A percentile compares a stretch with the other conserved stretches of the same genome.
Evolutionary conservation across 805 yeast genomes (phyloP).

Genomic region (Zygotorulaspora sp.): DNA sequence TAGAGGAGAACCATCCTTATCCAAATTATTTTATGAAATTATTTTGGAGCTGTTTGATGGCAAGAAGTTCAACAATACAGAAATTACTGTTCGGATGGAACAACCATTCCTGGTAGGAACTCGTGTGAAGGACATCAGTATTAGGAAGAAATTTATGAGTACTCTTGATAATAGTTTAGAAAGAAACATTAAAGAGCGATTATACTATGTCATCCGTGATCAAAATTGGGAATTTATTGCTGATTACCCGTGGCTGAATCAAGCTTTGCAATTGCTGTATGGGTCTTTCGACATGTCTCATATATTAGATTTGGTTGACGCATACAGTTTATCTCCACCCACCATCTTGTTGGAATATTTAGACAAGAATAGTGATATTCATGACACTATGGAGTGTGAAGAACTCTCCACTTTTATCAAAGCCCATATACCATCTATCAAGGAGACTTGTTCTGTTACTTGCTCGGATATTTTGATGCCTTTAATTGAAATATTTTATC

Average conservation of each 20-base stretch:
- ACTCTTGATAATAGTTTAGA: constrained; percentile 78
- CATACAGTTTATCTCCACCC: constrained; percentile 49
- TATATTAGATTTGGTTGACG: constrained; percentile 44
- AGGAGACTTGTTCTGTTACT: constrained; percentile 37
- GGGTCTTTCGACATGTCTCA: constrained; percentile 63
- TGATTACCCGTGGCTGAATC: constrained; percentile 92
- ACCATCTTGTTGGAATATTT: constrained; percentile 15
- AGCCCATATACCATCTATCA: constrained; percentile 31
- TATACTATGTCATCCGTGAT: constrained; percentile 83
- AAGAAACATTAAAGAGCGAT: constrained; percentile 66
- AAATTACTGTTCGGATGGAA: constrained; percentile 89
- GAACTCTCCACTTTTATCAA: constrained; percentile 33
- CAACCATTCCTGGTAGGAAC: constrained; percentile 96
- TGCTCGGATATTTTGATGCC: constrained; percentile 66
- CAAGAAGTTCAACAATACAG: constrained; percentile 71
- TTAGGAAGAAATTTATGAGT: constrained; percentile 72
- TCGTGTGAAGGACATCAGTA: constrained; percentile 65
- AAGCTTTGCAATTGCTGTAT: constrained; percentile 80
- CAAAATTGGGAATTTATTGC: constrained; percentile 96
- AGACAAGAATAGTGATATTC: constrained; percentile 10
- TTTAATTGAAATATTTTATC: constrained; percentile 73
- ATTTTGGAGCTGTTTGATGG: constrained; percentile 85
- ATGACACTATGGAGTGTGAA: constrained; percentile 15
- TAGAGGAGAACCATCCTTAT: constrained; percentile 74
- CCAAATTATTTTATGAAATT: constrained; percentile 77